Evolutionary conservation across 208 protist genomes (phyloP).

Genomic region (Herpetomonas tarakana): DNA sequence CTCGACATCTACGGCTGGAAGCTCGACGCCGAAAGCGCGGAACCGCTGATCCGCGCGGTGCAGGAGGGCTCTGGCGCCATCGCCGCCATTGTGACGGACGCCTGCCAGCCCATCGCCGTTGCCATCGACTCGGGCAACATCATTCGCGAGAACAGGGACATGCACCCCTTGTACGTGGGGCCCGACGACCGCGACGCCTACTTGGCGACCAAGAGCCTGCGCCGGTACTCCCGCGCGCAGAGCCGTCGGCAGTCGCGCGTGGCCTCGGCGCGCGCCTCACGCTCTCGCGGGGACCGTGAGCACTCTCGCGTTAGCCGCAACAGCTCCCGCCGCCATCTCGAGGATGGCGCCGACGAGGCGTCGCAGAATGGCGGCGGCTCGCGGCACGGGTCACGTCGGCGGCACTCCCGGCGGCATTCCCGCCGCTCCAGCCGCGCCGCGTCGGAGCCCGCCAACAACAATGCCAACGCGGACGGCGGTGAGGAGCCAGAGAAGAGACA

Average conservation of each 20-base stretch:
- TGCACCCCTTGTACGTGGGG: conserved; percentile 78
- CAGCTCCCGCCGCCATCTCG: conserved; percentile 6
- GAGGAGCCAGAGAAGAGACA: too few relatives aligned
- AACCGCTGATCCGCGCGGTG: conserved; percentile 33
- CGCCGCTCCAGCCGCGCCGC: not conserved
- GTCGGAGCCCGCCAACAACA: too few relatives aligned
- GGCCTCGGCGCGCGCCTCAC: conserved; percentile 20
- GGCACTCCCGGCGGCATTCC: not conserved
- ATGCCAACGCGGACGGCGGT: too few relatives aligned
- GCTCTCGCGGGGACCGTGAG: conserved; percentile 12
- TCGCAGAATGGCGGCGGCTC: not conserved
- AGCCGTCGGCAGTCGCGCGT: conserved; percentile 65
- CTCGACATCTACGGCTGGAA: conserved; percentile 88
- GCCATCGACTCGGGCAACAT: conserved; percentile 63
- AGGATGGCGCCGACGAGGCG: conserved; percentile 1
- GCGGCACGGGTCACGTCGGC: not conserved
- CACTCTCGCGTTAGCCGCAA: not conserved
- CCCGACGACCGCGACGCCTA: conserved; percentile 86
- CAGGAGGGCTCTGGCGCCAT: conserved; percentile 51
- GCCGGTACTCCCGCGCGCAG: conserved; percentile 71
- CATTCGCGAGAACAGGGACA: conserved; percentile 44
- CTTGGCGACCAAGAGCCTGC: conserved; percentile 75
- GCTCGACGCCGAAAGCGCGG: conserved; percentile 26
- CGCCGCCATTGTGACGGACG: conserved; percentile 77
- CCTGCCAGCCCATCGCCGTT: conserved; percentile 52